A percentile compares a stretch with the other conserved stretches of the same genome.
Evolutionary conservation across 345 rosid genomes (phyloP).

Genomic region (Gossypium arboreum): DNA sequence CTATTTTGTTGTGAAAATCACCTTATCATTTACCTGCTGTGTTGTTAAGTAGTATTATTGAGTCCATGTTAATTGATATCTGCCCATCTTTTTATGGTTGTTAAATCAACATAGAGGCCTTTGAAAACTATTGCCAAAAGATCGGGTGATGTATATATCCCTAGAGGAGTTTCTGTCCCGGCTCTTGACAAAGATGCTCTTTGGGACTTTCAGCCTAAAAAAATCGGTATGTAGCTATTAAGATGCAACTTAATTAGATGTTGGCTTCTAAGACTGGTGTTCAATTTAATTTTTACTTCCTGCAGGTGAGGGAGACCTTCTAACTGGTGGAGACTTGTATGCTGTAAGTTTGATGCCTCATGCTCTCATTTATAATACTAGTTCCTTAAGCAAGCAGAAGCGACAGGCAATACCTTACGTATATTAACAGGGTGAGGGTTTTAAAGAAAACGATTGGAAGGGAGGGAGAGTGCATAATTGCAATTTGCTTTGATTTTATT

Average conservation of each 20-base stretch:
- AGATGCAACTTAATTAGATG: background rate
- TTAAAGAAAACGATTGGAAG: background rate
- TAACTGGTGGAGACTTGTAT: slow-evolving; percentile 98
- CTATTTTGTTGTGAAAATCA: background rate
- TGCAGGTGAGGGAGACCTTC: slow-evolving; percentile 90
- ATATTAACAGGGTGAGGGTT: background rate
- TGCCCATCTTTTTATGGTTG: slow-evolving; percentile 6
- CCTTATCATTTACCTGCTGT: background rate
- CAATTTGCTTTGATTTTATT: background rate
- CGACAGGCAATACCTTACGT: background rate
- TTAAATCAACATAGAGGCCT: slow-evolving; percentile 61
- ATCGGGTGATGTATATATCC: slow-evolving; percentile 98
- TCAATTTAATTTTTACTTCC: background rate
- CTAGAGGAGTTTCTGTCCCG: slow-evolving; percentile 99
- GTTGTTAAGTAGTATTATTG: slow-evolving; percentile 8
- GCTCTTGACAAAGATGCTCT: slow-evolving; percentile 90
- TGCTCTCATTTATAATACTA: slow-evolving; percentile 9
- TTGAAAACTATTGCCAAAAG: slow-evolving; percentile 88
- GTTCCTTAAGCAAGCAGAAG: background rate
- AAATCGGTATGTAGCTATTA: slow-evolving; percentile 48
- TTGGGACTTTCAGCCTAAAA: slow-evolving; percentile 94
- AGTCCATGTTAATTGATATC: background rate
- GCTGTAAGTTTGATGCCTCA: slow-evolving; percentile 65
- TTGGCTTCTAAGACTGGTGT: background rate
- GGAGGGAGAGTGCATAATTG: background rate